Percentiles rank a stretch among this genome's conserved stretches.
phyloP scores from a whole-genome alignment of 2,329 filamentous ascomycete genomes.

The Colletotrichum spinosum region DNA sequence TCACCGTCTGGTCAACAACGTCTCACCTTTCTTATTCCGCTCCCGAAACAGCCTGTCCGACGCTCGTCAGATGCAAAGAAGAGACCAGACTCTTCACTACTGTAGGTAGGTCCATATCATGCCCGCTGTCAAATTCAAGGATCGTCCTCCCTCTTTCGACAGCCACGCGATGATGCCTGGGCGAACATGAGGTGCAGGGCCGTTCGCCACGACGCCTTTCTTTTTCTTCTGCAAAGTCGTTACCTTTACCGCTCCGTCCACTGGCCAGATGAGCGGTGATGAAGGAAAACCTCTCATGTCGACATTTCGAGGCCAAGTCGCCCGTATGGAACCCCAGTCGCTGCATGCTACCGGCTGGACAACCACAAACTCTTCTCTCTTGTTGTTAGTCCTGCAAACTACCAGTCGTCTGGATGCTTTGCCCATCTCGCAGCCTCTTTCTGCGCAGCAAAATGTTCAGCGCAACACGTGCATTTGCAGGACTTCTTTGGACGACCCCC shows the following conservation, averaged over 20 bases:
- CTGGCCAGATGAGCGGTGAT: slow-evolving; percentile 7
- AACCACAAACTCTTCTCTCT: slow-evolving; percentile 5
- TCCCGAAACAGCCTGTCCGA: slow-evolving; percentile 20
- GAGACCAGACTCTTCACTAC: slow-evolving; percentile 28
- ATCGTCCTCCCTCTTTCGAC: slow-evolving; percentile 29
- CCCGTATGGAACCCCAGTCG: slow-evolving; percentile 25
- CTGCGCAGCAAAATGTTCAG: slow-evolving; percentile 13
- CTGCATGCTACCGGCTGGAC: slow-evolving; percentile 21
- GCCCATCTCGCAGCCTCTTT: slow-evolving; percentile 9
- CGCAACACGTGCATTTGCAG: slow-evolving; percentile 1
- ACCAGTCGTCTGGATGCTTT: slow-evolving; percentile 2
- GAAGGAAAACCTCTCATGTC: slow-evolving; percentile 10
- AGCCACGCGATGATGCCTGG: slow-evolving; percentile 34
- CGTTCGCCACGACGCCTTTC: slow-evolving; percentile 31
- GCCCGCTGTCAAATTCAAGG: slow-evolving; percentile 21
- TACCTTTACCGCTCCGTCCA: slow-evolving; percentile 28
- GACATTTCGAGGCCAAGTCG: not conserved
- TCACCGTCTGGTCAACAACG: slow-evolving; percentile 29
- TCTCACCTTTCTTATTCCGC: slow-evolving; percentile 29
- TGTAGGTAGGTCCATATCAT: slow-evolving; percentile 7
- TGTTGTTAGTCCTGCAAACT: slow-evolving; percentile 18
- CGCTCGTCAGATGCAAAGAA: too few relatives aligned
- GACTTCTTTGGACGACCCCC: not conserved
- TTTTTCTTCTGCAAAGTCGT: slow-evolving; percentile 12
- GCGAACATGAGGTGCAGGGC: slow-evolving; percentile 30